Conservation (phyloP, 78 protist species). For the Dictyostelium brefeldianum region DNA sequence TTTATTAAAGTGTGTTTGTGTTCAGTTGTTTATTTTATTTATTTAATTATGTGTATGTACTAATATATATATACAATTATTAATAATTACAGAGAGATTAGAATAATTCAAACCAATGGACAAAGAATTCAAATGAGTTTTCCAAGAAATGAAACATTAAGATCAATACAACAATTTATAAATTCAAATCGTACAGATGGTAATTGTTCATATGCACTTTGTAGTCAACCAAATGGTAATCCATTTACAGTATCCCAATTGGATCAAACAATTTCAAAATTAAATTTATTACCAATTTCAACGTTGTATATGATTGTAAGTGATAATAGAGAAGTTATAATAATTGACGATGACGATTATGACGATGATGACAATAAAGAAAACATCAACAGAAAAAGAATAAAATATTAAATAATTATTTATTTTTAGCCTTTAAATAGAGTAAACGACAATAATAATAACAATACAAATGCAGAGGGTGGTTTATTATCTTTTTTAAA, state of each 20-base stretch:
- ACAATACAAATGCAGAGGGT: neutral
- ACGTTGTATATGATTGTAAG: neutral
- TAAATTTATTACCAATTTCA: neutral
- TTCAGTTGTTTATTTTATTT: neutral
- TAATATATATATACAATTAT: neutral
- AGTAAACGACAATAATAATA: neutral
- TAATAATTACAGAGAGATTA: neutral
- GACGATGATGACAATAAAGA: neutral
- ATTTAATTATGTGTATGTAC: no score
- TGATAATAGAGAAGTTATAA: neutral
- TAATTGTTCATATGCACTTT: neutral
- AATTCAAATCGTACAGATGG: constrained; percentile 30
- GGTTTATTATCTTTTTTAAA: neutral
- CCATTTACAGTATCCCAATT: neutral
- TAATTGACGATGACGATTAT: constrained; percentile 21
- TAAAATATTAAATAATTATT: neutral
- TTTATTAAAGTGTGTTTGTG: neutral
- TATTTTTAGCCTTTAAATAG: constrained; percentile 4
- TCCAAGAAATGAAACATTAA: neutral
- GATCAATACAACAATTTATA: constrained; percentile 17
- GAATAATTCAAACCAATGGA: constrained; percentile 37
- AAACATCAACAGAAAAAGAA: neutral
- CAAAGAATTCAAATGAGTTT: neutral
- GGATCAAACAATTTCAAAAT: neutral
- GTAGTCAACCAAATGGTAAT: neutral